Evolutionary conservation across 352 stramenopile species (phyloP), one percentile per base, ranked within the genome.

Genomic region (Globisporangium radiosum): DNA sequence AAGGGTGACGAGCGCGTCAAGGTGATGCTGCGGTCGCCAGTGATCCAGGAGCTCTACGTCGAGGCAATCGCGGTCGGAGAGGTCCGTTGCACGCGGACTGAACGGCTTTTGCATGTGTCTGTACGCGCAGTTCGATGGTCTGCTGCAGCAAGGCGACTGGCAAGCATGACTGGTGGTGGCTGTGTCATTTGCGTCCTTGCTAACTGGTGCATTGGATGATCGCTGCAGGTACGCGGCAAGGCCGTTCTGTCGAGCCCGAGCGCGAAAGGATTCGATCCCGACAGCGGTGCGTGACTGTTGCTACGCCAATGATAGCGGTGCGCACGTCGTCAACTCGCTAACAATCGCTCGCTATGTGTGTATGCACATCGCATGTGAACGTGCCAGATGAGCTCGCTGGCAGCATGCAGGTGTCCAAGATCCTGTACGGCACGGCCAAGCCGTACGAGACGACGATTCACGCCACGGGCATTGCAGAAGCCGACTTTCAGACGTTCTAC

Each of bases 1-100:
- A 95, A 95, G 61, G 80, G 81, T 57, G 81, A 95, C 59, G 85
- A 95, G 69, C 85, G 85, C 52, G 70, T 95, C 59, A 90, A 92
- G 59, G 62, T 87, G 71, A 70, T 75, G 53, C 68, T 94, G 44
- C 83, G 74, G 36, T 83, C 79, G 52, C 69, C 72, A n/a, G 66
- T 70, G 56, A 79, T 88, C 37, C 74, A 78, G n/a, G 81, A 93
- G 60, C 62, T 92, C 4, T 92, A 91, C 56, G 76, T 87, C 13
- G 85, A 95, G 59, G 68, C 79, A 1, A 80, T 95, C 66, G 81
- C 79, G 1, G 79, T 89, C 43, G 85, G 85, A 53, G 85, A 95
- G 73, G 79, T 87, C 40, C 44, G 19, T 25, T 51, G 14, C 7
- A n/a, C 7, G 7, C 25, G 17, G 25, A 50, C 37, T 45, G 4